A percentile compares a stretch with the other conserved stretches of the same genome.
phyloP scores from a whole-genome alignment of 306 rosid genomes.

The Hippophae rhamnoides region DNA sequence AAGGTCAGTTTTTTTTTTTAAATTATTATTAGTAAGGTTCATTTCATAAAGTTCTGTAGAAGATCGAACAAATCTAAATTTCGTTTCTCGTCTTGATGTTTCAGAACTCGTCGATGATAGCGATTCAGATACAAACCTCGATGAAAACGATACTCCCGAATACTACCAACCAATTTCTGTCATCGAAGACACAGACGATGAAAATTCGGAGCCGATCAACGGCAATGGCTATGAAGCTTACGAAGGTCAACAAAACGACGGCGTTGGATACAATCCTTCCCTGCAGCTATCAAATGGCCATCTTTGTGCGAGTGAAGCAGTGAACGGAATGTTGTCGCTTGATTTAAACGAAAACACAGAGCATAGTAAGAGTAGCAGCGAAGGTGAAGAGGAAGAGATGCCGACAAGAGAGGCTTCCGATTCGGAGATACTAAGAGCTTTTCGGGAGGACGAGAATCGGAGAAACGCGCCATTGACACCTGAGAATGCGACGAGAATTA shows the following conservation, averaged over 20 bases:
- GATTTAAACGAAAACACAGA: slow-evolving; percentile 36
- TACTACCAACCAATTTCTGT: slow-evolving; percentile 70
- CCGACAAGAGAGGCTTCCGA: slow-evolving; percentile 31
- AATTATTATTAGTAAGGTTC: too few species aligned
- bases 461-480: slow-evolving; percentile 59
- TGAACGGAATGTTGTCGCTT: slow-evolving; percentile 51
- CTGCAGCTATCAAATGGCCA: slow-evolving; percentile 38
- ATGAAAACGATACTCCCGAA: slow-evolving; percentile 30
- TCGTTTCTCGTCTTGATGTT: slow-evolving; percentile 4
- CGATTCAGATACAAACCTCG: slow-evolving; percentile 69
- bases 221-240: slow-evolving; percentile 28
- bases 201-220: slow-evolving; percentile 22
- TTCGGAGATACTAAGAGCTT: slow-evolving; percentile 45
- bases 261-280: slow-evolving; percentile 10
- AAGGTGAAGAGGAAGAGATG: slow-evolving; percentile 26
- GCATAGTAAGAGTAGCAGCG: slow-evolving; percentile 26
- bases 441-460: slow-evolving; percentile 63
- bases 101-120: slow-evolving; percentile 49
- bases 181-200: slow-evolving; percentile 26
- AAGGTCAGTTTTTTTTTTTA: slow-evolving; percentile 27
- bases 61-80: not conserved
- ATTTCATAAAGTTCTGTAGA: not conserved
- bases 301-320: slow-evolving; percentile 19
- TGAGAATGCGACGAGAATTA: slow-evolving; percentile 68
- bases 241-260: not conserved